Base-by-base conservation (phyloP, 495 filamentous ascomycete species). In the Aspergillus conjunctus region DNA sequence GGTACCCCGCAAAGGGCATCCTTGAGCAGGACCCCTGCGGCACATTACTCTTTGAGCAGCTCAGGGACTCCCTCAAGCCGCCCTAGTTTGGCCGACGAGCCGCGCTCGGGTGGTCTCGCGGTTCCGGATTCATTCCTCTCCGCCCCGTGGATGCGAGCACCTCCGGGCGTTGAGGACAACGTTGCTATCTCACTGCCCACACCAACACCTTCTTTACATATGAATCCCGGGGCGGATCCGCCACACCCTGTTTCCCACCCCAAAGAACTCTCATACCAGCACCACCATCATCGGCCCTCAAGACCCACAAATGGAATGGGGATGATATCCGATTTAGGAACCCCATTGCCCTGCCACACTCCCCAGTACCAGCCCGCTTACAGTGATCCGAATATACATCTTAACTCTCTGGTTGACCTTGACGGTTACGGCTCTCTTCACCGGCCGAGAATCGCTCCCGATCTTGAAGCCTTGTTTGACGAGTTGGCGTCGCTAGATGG, bases 401-500 rank as follows among this genome's bases (percentile, higher is more conserved):
- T 74, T 6, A 61, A 66, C 3, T 53, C 71, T 0, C 68, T 76
- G 30, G 69, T 76, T 43, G 71, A 76, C 18, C 68, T 76, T 44
- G 71, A 74, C 31, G 66, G 69, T 10, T 73, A 74, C 22, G 73
- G 67, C 10, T 53, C 65, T n/a, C 61, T 70, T 18, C 63, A 65
- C n/a, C 69, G 69, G 41, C 74, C 68, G n/a, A 64, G 71, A 32
- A 78, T 78, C 46, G 76, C 76, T 6, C 76, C 76, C 9, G 76
- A 78, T 48, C 66, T 78, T 1, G 76, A 78, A 56, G 74, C 76
- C 14, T 56, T 78, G 57, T 77, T 78, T 54, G 76, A 78, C 39
- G 76, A 78, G 48, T 60, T 78, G 33, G 76, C 74, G 10, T 78
- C 76, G 9, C 56, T 78, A 32, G 76, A 78, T 59, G 76, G 76